Conservation (phyloP, 768 basidiomycete species). For the Nidularia pulvinata region DNA sequence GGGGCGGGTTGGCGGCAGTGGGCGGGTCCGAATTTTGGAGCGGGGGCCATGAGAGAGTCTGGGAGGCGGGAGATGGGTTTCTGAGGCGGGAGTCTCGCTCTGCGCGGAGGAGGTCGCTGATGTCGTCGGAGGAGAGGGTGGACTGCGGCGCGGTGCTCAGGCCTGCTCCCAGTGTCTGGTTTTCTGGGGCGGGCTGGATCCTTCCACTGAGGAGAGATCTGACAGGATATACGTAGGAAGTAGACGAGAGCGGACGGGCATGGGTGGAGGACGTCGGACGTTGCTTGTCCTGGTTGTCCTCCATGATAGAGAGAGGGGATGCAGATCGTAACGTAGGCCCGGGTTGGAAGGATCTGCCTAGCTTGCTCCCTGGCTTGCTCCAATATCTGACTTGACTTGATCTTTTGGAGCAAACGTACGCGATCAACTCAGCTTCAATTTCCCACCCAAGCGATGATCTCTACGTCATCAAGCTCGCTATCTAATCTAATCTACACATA, state of each 20-base stretch:
- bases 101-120: background rate
- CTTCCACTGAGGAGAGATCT: conserved; percentile 32
- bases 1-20: background rate
- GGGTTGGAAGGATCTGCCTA: background rate
- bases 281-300: background rate
- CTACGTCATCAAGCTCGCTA: background rate
- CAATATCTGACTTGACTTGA: too few species aligned
- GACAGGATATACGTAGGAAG: conserved; percentile 37
- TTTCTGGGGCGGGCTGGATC: conserved; percentile 27
- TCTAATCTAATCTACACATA: background rate
- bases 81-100: background rate
- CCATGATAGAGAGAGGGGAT: conserved; percentile 1
- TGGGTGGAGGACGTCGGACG: conserved; percentile 4
- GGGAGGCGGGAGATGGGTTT: background rate
- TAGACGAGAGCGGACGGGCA: conserved; percentile 2
- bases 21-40: too few species aligned
- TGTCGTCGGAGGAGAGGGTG: background rate
- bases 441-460: background rate
- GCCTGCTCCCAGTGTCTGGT: too few species aligned
- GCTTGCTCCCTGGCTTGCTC: too few species aligned
- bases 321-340: background rate
- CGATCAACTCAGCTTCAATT: too few species aligned
- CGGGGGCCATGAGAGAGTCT: too few species aligned
- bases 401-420: too few species aligned
- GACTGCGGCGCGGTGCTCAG: background rate